Evolutionary conservation across 129 eudicot genomes (phyloP).

Genomic region (Pittosporum tobira): DNA sequence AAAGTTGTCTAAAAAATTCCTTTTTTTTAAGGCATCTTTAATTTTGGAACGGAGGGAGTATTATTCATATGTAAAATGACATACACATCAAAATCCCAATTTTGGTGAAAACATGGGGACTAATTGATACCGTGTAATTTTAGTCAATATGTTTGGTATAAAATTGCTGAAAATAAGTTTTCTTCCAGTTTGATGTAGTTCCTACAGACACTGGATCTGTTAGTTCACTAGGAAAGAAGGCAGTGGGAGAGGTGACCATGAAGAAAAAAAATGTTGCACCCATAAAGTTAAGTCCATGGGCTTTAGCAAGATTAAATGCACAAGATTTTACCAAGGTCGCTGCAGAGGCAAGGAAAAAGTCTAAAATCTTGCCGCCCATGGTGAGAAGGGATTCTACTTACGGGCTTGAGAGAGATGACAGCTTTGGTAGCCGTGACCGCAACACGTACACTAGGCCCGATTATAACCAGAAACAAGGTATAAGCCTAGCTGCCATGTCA

Average conservation of each 20-base stretch:
- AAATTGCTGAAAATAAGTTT: neutral
- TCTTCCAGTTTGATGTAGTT: conserved; percentile 78
- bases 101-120: neutral
- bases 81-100: no score
- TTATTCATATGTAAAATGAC: no score
- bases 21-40: no score
- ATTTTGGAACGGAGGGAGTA: no score
- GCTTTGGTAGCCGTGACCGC: conserved; percentile 67
- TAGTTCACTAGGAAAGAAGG: conserved; percentile 74
- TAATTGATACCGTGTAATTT: neutral
- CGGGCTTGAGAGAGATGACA: conserved; percentile 48
- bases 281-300: conserved; percentile 96
- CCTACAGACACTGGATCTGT: conserved; percentile 81
- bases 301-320: conserved; percentile 82
- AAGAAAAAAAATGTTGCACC: conserved; percentile 78
- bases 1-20: no score
- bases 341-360: conserved; percentile 93
- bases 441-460: conserved; percentile 42
- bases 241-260: conserved; percentile 38
- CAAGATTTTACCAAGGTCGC: conserved; percentile 93
- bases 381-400: conserved; percentile 35
- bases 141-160: neutral
- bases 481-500: conserved; percentile 30
- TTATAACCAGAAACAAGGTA: conserved; percentile 47
- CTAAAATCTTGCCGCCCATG: conserved; percentile 80